Base-by-base conservation (phyloP, 164 flowering plant genomes). In the Vitis riparia region DNA sequence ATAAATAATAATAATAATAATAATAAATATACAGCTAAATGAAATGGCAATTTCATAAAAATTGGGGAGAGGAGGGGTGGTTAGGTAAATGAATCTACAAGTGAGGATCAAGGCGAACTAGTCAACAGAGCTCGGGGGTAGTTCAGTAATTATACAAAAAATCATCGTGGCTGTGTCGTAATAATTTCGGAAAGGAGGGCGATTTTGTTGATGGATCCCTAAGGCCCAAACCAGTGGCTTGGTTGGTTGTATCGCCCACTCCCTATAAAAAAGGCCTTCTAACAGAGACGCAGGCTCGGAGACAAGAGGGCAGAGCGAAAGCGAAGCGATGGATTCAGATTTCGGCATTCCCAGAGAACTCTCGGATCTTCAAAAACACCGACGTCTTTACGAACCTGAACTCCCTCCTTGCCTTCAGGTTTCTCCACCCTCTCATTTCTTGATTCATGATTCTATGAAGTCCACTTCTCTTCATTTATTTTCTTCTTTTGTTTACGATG, bases 341-440 rank as follows among this genome's bases (percentile, higher is more conserved):
- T 94, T 66, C 83, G 99, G 99, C 69, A 80, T 88, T 65, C 85
- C 89, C 52, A 84, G 97, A 77, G 95, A 94, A 76, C 94, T 94
- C 68, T 92, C 99, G 66, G 92, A 83, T 76, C 93, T 94, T 57
- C 99, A 94, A 73, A 87, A 91, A 66, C 83, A 79, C 17, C 88
- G 98, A 55, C 69, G 95, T 69, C 84, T 74, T 5, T 92, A 94
- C 76, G 79, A 86, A 15, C 98, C 99, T 0, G 85, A 85, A 53
- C 83, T 92, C n/a, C 99, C 99, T 78, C 99, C 99, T 11, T 92
- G 99, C 68, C 98, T 92, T 23, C 96, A 92, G 97, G 99, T 90
- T 32, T 59, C 16, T 59, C 66, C 27, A 27, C 60, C 67, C 74
- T 67, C 49, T 73, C 52, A 59, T 48, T 57, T 48, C n/a, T 12